phyloP scores from a whole-genome alignment of 495 filamentous ascomycete genomes.

The Penicillium ucsense region DNA sequence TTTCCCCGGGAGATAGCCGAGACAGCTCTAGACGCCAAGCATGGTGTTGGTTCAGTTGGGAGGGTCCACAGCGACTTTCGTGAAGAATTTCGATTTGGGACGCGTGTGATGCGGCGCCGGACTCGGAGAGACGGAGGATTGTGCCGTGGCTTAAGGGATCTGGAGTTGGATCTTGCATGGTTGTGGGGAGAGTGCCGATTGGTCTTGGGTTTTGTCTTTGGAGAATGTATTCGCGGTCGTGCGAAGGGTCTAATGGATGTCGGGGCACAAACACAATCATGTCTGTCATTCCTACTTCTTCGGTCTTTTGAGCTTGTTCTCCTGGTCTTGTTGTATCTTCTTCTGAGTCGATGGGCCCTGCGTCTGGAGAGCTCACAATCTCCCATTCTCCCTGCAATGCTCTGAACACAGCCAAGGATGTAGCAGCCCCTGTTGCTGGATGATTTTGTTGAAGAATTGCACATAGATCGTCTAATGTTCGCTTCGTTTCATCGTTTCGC shows the following conservation, averaged over 20 bases:
- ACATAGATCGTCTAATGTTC: slow-evolving; percentile 15
- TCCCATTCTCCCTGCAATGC: slow-evolving; percentile 67
- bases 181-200: not conserved
- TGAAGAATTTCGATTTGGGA: slow-evolving; percentile 6
- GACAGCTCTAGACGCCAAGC: not conserved
- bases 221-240: slow-evolving; percentile 25
- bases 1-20: slow-evolving; percentile 1
- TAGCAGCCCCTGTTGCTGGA: slow-evolving; percentile 2
- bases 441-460: slow-evolving; percentile 4
- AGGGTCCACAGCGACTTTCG: too few species aligned
- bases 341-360: too few species aligned
- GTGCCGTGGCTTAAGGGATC: too few species aligned
- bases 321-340: too few species aligned
- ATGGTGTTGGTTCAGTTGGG: not conserved
- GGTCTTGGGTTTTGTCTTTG: not conserved
- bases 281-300: slow-evolving; percentile 23
- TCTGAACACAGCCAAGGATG: slow-evolving; percentile 50
- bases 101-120: not conserved
- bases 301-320: not conserved
- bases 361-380: slow-evolving; percentile 35
- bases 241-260: slow-evolving; percentile 12
- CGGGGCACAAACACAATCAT: slow-evolving; percentile 54
- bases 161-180: too few species aligned
- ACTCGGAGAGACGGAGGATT: slow-evolving; percentile 11
- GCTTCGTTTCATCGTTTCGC: not conserved